Evolutionary conservation across 1,139 yeast genomes (phyloP).

Genomic region (Saccharomycopsis phalli): DNA sequence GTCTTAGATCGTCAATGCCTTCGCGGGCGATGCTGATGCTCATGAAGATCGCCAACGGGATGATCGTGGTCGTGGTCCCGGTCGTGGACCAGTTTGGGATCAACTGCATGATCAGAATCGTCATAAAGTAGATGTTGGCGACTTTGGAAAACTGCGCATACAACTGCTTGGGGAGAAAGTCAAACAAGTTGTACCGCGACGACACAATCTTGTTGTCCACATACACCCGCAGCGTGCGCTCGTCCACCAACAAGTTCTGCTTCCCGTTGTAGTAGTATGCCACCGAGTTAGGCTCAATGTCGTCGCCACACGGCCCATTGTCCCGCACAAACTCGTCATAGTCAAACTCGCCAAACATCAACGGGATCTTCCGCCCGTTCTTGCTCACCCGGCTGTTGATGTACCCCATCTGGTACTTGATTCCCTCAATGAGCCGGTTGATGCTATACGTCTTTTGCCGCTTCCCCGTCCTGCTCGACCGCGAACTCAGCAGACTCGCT

Average conservation of each 20-base stretch:
- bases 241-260: constrained; percentile 44
- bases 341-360: constrained; percentile 34
- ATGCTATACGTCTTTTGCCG: constrained; percentile 15
- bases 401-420: constrained; percentile 21
- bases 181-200: constrained; percentile 71
- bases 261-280: constrained; percentile 21
- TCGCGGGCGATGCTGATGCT: constrained; percentile 88
- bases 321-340: constrained; percentile 22
- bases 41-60: constrained; percentile 80
- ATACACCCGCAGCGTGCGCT: constrained; percentile 58
- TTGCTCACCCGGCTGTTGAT: constrained; percentile 43
- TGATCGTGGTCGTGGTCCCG: constrained; percentile 89
- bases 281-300: constrained; percentile 11
- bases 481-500: constrained; percentile 1
- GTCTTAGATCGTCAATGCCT: constrained; percentile 84
- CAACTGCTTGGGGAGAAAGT: constrained; percentile 82
- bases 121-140: constrained; percentile 80
- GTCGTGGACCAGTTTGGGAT: constrained; percentile 97
- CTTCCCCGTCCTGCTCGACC: not conserved
- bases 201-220: constrained; percentile 67
- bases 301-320: constrained; percentile 22
- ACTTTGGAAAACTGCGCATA: constrained; percentile 86
- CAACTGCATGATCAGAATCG: constrained; percentile 88
- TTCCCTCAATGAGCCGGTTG: constrained; percentile 18
- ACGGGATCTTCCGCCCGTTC: constrained; percentile 71